Conservation (phyloP, 768 basidiomycete species). For the Tricholoma hemisulphureum region DNA sequence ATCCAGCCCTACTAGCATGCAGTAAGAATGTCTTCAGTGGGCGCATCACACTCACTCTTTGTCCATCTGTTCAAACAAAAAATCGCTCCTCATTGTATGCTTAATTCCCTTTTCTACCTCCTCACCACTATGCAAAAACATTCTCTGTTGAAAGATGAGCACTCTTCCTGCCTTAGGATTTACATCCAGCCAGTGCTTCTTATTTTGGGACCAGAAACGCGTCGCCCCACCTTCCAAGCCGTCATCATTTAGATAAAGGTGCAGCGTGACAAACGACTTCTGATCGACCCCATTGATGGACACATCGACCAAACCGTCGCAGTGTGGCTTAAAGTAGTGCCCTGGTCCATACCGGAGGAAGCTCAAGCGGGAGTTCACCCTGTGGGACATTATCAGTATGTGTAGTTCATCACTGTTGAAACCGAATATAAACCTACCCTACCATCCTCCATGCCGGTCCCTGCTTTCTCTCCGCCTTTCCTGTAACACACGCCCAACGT, state of each 20-base stretch:
- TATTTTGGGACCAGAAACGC: constrained; percentile 40
- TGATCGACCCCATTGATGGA: constrained; percentile 27
- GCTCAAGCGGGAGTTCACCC: constrained; percentile 38
- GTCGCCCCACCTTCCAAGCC: constrained; percentile 37
- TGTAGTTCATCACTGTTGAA: neutral
- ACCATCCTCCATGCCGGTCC: constrained; percentile 35
- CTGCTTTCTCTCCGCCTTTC: constrained; percentile 19
- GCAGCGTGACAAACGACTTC: constrained; percentile 43
- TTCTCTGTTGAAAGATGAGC: constrained; percentile 41
- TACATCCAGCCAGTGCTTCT: constrained; percentile 33
- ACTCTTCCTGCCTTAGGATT: constrained; percentile 37
- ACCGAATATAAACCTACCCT: constrained; percentile 26
- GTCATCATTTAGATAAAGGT: constrained; percentile 39
- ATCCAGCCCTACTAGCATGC: no score
- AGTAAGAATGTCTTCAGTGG: no score
- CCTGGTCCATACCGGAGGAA: constrained; percentile 45
- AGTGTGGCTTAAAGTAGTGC: constrained; percentile 40
- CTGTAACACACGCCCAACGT: constrained; percentile 34
- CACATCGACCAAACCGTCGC: constrained; percentile 36
- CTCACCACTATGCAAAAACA: constrained; percentile 42
- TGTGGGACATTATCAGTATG: constrained; percentile 8
- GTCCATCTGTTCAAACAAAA: constrained; percentile 31
- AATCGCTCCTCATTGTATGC: constrained; percentile 39
- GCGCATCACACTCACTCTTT: neutral
- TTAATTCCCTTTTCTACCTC: constrained; percentile 36